These are phyloP conservation scores for Dipteronia sinensis DNA, from an alignment of 345 rosid genomes.

Conservation along the genomic window DNA sequence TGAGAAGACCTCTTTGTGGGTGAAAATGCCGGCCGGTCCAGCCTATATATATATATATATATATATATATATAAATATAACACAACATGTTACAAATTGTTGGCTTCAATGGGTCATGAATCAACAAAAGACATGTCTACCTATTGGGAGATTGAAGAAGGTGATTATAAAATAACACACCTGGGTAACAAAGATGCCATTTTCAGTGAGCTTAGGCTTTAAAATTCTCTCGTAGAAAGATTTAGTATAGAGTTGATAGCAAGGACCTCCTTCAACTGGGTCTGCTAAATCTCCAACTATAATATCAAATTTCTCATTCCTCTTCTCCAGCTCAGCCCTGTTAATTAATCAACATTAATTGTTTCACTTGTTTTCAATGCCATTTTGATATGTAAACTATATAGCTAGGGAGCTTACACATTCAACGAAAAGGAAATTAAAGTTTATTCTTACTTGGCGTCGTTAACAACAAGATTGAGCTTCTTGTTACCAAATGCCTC, in stretches of 20 bases:
- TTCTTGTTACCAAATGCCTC: slow-evolving; percentile 78
- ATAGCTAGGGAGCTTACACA: neutral
- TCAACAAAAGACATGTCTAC: too few relatives aligned
- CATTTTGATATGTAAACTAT: neutral
- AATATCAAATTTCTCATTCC: slow-evolving; percentile 75
- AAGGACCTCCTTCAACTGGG: slow-evolving; percentile 97
- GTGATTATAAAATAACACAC: slow-evolving; percentile 25
- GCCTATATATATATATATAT: slow-evolving; percentile 44
- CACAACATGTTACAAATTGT: neutral
- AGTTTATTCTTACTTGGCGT: slow-evolving; percentile 67
- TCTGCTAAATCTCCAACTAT: slow-evolving; percentile 97
- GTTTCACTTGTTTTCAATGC: neutral
- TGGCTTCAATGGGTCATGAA: neutral
- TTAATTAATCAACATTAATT: neutral
- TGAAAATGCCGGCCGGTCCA: slow-evolving; percentile 96
- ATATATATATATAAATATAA: slow-evolving; percentile 22
- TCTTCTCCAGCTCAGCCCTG: slow-evolving; percentile 81
- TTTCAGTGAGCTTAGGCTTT: slow-evolving; percentile 73
- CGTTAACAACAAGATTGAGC: slow-evolving; percentile 78
- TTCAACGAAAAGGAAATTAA: neutral
- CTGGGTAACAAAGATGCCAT: slow-evolving; percentile 95
- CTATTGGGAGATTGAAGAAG: too few relatives aligned
- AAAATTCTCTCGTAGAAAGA: slow-evolving; percentile 75
- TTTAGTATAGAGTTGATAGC: slow-evolving; percentile 96
- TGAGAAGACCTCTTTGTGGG: slow-evolving; percentile 91